These are phyloP conservation scores for Blakeslea trispora DNA, from an alignment of 371 early-diverging fungal genomes.

Conservation along the genomic window DNA sequence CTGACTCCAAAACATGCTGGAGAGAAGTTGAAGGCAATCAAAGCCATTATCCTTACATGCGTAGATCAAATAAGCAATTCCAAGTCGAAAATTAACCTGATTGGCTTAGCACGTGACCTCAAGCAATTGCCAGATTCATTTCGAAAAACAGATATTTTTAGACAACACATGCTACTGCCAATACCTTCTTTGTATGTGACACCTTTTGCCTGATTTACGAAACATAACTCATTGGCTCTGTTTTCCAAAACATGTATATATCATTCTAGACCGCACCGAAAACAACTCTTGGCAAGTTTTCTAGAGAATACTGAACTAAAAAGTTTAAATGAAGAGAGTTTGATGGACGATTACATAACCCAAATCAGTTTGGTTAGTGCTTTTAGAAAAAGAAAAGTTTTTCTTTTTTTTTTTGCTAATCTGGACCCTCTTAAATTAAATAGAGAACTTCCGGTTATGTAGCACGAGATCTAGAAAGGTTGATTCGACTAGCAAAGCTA, in stretches of 20 bases:
- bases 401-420: background rate
- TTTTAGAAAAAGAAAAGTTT: background rate
- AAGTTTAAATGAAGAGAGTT: background rate
- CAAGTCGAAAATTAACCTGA: conserved; percentile 24
- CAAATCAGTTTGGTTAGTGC: conserved; percentile 35
- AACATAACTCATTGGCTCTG: no score
- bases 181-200: conserved; percentile 42
- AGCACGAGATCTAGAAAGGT: conserved; percentile 53
- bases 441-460: conserved; percentile 67
- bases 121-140: conserved; percentile 31
- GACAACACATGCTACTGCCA: conserved; percentile 40
- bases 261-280: conserved; percentile 30
- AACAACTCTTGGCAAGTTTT: conserved; percentile 16
- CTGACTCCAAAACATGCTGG: conserved; percentile 14
- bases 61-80: conserved; percentile 21
- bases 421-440: background rate
- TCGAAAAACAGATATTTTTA: conserved; percentile 38
- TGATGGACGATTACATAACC: conserved; percentile 21
- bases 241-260: no score
- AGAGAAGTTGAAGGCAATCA: conserved; percentile 19
- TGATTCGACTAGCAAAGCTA: conserved; percentile 51
- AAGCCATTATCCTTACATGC: conserved; percentile 19
- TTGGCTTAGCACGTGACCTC: conserved; percentile 37
- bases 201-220: no score
- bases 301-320: conserved; percentile 16